phyloP scores from a whole-genome alignment of 495 filamentous ascomycete species.

The Penicillium soppii region DNA sequence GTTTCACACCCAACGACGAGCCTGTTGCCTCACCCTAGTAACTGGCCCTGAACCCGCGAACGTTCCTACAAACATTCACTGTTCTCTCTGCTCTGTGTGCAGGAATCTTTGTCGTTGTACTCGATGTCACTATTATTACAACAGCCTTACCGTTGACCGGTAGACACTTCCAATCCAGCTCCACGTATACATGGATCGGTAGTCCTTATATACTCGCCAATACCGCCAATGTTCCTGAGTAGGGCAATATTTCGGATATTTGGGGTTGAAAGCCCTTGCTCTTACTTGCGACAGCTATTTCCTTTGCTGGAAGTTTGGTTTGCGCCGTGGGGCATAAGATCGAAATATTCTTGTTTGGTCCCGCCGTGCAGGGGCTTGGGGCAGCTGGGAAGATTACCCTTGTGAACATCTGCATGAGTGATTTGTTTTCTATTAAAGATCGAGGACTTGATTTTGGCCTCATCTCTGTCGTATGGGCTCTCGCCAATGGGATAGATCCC shows the following conservation, averaged over 20 bases:
- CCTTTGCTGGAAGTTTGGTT: conserved; percentile 24
- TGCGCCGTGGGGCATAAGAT: conserved; percentile 14
- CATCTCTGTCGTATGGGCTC: conserved; percentile 29
- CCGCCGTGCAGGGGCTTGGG: conserved; percentile 36
- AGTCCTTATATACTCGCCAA: conserved; percentile 56
- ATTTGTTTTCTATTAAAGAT: conserved; percentile 40
- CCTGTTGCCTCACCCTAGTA: too few species aligned
- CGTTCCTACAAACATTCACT: not conserved
- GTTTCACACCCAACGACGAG: too few species aligned
- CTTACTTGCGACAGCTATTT: conserved; percentile 33
- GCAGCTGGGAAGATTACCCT: conserved; percentile 30
- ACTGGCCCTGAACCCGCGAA: too few species aligned
- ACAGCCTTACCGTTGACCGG: conserved; percentile 57
- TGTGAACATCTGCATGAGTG: conserved; percentile 26
- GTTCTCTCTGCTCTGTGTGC: not conserved
- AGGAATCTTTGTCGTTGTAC: conserved; percentile 52
- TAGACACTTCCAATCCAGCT: conserved; percentile 48
- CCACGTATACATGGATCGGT: conserved; percentile 64
- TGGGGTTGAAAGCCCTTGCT: conserved; percentile 56
- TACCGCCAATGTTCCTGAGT: conserved; percentile 46
- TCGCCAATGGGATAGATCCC: conserved; percentile 28
- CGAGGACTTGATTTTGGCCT: conserved; percentile 33
- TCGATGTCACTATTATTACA: conserved; percentile 61
- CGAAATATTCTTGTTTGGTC: conserved; percentile 25
- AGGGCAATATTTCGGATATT: conserved; percentile 55